These are phyloP conservation scores for Phoenix roebelenii DNA, from an alignment of 176 grass and related monocot species.

Conservation along the genomic window DNA sequence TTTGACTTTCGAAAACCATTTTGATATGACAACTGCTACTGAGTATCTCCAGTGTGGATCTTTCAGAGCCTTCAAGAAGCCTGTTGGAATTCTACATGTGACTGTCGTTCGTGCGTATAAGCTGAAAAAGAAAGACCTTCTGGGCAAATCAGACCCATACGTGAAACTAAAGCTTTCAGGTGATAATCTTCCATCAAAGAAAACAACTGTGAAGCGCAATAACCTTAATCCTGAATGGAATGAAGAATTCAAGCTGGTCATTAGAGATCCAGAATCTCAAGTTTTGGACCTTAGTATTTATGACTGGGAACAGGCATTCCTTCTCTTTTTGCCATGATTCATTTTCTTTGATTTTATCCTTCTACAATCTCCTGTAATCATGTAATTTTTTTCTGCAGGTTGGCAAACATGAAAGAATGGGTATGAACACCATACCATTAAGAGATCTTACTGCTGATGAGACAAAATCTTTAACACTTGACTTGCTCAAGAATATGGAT, in stretches of 20 bases:
- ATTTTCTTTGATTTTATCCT: not conserved
- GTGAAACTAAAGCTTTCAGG: slow-evolving; percentile 23
- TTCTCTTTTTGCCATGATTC: not conserved
- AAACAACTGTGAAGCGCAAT: slow-evolving; percentile 12
- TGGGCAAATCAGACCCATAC: slow-evolving; percentile 23
- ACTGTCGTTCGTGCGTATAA: slow-evolving; percentile 19
- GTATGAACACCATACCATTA: slow-evolving; percentile 52
- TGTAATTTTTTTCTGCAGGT: slow-evolving; percentile 22
- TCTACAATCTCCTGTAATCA: not conserved
- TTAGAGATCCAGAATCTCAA: slow-evolving; percentile 23
- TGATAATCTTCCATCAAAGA: slow-evolving; percentile 22
- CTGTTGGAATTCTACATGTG: slow-evolving; percentile 20
- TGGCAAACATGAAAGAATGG: slow-evolving; percentile 72
- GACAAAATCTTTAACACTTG: slow-evolving; percentile 52
- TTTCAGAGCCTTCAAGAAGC: slow-evolving; percentile 16
- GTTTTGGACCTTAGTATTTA: slow-evolving; percentile 14
- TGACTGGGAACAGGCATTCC: slow-evolving; percentile 24
- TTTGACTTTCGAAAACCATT: not conserved
- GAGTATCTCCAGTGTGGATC: too few relatives aligned
- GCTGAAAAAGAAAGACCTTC: slow-evolving; percentile 24
- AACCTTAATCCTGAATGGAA: slow-evolving; percentile 25
- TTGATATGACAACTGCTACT: not conserved
- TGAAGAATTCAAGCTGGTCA: slow-evolving; percentile 16
- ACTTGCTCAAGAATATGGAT: slow-evolving; percentile 70
- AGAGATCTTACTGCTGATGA: slow-evolving; percentile 64